Evolutionary conservation across 306 rosid species (phyloP).

Genomic region (Hippophae tibetana): DNA sequence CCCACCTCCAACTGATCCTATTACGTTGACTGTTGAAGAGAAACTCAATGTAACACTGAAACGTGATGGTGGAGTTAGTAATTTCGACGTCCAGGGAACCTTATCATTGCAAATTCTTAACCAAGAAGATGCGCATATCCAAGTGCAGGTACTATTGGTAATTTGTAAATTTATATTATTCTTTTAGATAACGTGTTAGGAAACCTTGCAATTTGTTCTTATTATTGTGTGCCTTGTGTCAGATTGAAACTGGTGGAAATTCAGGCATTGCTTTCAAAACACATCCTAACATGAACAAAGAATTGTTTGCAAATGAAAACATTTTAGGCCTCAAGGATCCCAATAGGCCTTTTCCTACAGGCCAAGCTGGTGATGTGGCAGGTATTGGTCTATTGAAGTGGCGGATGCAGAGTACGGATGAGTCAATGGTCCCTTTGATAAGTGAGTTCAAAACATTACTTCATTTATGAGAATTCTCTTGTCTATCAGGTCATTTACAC

Average conservation of each 20-base stretch:
- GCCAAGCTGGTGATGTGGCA: conserved; percentile 68
- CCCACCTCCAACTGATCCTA: conserved; percentile 75
- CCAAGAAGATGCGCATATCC: conserved; percentile 73
- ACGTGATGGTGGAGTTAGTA: conserved; percentile 92
- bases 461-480: conserved; percentile 10
- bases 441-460: conserved; percentile 35
- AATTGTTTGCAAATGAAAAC: conserved; percentile 66
- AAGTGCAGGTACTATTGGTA: conserved; percentile 60
- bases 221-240: conserved; percentile 8
- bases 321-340: conserved; percentile 69
- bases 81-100: conserved; percentile 89
- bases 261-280: conserved; percentile 86
- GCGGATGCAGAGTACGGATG: conserved; percentile 90
- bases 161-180: too few relatives aligned
- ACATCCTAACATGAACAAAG: conserved; percentile 97
- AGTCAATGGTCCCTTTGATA: conserved; percentile 72
- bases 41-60: conserved; percentile 75
- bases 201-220: neutral
- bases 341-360: conserved; percentile 82
- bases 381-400: conserved; percentile 85
- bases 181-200: neutral
- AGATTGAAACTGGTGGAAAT: conserved; percentile 82
- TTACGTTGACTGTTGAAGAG: conserved; percentile 89
- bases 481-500: conserved; percentile 13
- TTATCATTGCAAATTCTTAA: conserved; percentile 83